phyloP scores from a whole-genome alignment of 2,329 filamentous ascomycete genomes.

The Scedosporium minutisporum region DNA sequence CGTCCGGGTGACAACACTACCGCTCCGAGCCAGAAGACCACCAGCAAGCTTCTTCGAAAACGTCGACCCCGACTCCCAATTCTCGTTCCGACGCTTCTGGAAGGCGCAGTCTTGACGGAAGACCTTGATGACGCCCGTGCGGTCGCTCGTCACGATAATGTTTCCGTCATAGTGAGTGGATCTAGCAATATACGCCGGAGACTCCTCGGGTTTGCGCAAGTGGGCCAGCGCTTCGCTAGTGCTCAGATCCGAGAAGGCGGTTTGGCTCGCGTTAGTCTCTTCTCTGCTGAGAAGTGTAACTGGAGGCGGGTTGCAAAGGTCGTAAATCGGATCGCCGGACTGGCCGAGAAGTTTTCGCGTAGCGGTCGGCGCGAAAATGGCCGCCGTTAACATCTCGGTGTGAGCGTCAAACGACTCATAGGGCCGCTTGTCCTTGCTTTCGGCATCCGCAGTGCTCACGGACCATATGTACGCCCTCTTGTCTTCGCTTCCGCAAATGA shows the following conservation, averaged over 20 bases:
- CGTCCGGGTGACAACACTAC: slow-evolving; percentile 45
- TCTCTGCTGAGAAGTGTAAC: slow-evolving; percentile 69
- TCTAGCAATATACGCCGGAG: slow-evolving; percentile 67
- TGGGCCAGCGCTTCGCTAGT: slow-evolving; percentile 21
- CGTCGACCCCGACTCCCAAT: slow-evolving; percentile 67
- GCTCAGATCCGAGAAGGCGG: slow-evolving; percentile 25
- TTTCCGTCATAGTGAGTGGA: slow-evolving; percentile 71
- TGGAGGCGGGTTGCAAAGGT: slow-evolving; percentile 89
- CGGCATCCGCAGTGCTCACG: slow-evolving; percentile 41
- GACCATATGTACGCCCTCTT: slow-evolving; percentile 87
- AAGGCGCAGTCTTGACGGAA: slow-evolving; percentile 92
- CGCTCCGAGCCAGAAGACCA: slow-evolving; percentile 47
- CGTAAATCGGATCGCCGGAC: slow-evolving; percentile 88
- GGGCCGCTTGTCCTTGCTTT: slow-evolving; percentile 68
- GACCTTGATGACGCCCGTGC: slow-evolving; percentile 81
- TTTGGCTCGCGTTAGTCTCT: slow-evolving; percentile 42
- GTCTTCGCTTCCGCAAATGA: slow-evolving; percentile 92
- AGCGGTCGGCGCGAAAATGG: slow-evolving; percentile 70
- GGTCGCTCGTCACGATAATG: slow-evolving; percentile 87
- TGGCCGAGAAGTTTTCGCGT: slow-evolving; percentile 68
- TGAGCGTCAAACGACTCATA: slow-evolving; percentile 89
- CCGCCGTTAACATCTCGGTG: slow-evolving; percentile 78
- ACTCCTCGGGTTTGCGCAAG: slow-evolving; percentile 49
- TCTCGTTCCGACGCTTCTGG: slow-evolving; percentile 64
- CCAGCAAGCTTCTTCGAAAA: slow-evolving; percentile 61